Conservation (phyloP, 148 eudicot species). For the Spergularia bocconei region DNA sequence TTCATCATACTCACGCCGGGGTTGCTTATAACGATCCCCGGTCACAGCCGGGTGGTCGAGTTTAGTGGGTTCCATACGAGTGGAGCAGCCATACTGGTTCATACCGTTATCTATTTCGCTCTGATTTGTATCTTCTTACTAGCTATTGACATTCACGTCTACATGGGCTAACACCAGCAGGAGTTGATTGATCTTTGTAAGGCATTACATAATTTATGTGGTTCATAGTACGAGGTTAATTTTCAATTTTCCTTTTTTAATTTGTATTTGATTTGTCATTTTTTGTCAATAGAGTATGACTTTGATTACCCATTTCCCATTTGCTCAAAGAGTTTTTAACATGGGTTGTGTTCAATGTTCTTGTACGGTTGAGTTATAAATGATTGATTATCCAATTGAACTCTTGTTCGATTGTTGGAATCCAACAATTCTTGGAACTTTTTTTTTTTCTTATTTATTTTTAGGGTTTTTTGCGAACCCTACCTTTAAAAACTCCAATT, state of each 20-base stretch:
- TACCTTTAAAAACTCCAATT: no score
- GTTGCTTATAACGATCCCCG: conserved; percentile 72
- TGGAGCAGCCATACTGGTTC: conserved; percentile 69
- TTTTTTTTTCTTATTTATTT: no score
- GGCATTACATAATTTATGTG: no score
- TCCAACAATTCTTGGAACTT: no score
- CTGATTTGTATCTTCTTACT: conserved; percentile 64
- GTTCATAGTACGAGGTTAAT: no score
- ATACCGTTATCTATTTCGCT: conserved; percentile 54
- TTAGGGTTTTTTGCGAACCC: no score
- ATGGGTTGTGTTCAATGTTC: no score
- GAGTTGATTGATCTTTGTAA: neutral
- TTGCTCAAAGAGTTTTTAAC: no score
- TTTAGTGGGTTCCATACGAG: conserved; percentile 73
- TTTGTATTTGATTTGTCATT: conserved; percentile 1
- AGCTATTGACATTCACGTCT: conserved; percentile 60
- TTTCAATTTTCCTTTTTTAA: neutral
- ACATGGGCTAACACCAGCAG: conserved; percentile 37
- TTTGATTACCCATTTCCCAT: no score
- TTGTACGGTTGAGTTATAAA: no score
- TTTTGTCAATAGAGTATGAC: neutral
- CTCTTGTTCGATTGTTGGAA: no score
- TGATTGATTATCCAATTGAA: no score
- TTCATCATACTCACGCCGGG: conserved; percentile 81
- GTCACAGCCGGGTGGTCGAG: conserved; percentile 46